Base-by-base conservation (phyloP, 768 basidiomycete species). In the Tulasnella sp. region DNA sequence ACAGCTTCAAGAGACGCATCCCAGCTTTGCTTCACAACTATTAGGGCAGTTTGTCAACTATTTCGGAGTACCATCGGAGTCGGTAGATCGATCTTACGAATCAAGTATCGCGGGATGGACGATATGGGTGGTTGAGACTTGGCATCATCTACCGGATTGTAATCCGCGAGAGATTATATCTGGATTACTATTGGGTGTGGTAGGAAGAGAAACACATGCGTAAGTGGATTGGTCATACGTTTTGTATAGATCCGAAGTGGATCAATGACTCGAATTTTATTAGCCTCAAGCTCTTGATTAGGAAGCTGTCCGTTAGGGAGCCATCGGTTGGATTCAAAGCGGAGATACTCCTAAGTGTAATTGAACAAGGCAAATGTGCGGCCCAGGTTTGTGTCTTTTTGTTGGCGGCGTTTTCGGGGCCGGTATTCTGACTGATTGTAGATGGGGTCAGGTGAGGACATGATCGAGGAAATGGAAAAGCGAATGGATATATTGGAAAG, bases 41-140 rank as follows among this genome's bases (percentile, higher is more conserved):
- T n/a, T n/a, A n/a, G n/a, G n/a, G n/a, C n/a, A n/a, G n/a, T n/a
- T n/a, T n/a, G n/a, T n/a, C n/a, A n/a, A n/a, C n/a, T n/a, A n/a
- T n/a, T n/a, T n/a, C n/a, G n/a, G n/a, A n/a, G n/a, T n/a, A n/a
- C n/a, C n/a, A n/a, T n/a, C n/a, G n/a, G n/a, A n/a, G n/a, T n/a
- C n/a, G n/a, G 66, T 70, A 34, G 61, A 64, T 27, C 68, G 66
- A 15, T 69, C 76, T 1, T 78, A 78, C 59, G 69, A 72, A 37
- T 64, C 70, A 48, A 81, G 78, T 57, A 66, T 86, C 8, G 78
- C 80, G 9, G 73, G 76, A 46, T 89, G 86, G 86, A 74, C 66
- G 3, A 65, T 69, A 19, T 88, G 85, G 84, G 67, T 69, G 27
- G 61, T 74, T 22, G 68, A 72, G 32, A 65, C 59, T 10, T 72